Evolutionary conservation across 2,329 filamentous ascomycete species (phyloP).

Genomic region (Parascedosporium putredinis): DNA sequence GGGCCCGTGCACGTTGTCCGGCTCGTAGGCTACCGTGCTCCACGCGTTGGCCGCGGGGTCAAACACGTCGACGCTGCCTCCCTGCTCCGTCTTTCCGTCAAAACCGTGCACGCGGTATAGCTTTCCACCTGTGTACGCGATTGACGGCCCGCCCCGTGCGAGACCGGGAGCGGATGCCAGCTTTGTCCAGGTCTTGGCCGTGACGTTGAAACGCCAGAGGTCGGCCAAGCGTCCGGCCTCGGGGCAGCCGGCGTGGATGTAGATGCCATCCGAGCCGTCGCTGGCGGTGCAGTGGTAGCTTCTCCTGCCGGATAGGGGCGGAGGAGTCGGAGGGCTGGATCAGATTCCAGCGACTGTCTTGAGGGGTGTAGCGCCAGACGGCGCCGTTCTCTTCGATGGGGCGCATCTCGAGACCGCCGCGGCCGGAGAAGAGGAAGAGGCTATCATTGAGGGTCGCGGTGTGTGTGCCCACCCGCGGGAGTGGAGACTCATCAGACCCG

Average conservation of each 20-base stretch:
- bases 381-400: slow-evolving; percentile 47
- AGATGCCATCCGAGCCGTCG: slow-evolving; percentile 32
- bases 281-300: slow-evolving; percentile 47
- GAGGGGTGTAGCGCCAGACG: slow-evolving; percentile 43
- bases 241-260: slow-evolving; percentile 52
- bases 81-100: slow-evolving; percentile 48
- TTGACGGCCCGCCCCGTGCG: slow-evolving; percentile 27
- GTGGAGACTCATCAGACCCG: slow-evolving; percentile 23
- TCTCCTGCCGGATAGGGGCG: slow-evolving; percentile 31
- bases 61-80: slow-evolving; percentile 43
- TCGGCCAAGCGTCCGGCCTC: slow-evolving; percentile 44
- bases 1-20: slow-evolving; percentile 20
- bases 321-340: slow-evolving; percentile 27
- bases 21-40: slow-evolving; percentile 15
- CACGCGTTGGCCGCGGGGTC: slow-evolving; percentile 16
- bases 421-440: slow-evolving; percentile 53
- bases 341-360: slow-evolving; percentile 30
- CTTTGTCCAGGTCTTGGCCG: slow-evolving; percentile 36
- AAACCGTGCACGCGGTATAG: slow-evolving; percentile 56
- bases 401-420: slow-evolving; percentile 48
- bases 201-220: slow-evolving; percentile 48
- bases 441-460: slow-evolving; percentile 31
- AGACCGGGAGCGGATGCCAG: slow-evolving; percentile 42
- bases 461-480: slow-evolving; percentile 45
- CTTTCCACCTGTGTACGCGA: slow-evolving; percentile 25